phyloP scores from a whole-genome alignment of 2,329 filamentous ascomycete genomes.

The Ophiostoma piceae region DNA sequence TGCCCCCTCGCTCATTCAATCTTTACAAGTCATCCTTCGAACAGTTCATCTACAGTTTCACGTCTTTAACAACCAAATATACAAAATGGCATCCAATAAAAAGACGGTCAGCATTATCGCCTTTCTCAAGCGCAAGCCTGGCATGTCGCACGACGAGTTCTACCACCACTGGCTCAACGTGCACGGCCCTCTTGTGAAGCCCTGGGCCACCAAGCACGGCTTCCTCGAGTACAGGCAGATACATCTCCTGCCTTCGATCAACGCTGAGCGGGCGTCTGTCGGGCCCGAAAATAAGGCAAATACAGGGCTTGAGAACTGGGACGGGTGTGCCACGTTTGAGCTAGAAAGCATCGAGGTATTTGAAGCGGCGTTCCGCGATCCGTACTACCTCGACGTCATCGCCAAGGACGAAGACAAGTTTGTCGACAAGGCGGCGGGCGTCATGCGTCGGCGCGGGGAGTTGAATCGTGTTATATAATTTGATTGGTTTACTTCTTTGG shows the following conservation, averaged over 20 bases:
- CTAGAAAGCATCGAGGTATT: neutral
- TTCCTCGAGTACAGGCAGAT: constrained; percentile 35
- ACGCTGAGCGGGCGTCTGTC: constrained; percentile 30
- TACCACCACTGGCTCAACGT: constrained; percentile 35
- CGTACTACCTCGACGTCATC: constrained; percentile 31
- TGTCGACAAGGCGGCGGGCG: constrained; percentile 32
- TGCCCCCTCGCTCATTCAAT: neutral
- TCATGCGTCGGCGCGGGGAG: constrained; percentile 28
- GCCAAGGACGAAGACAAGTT: constrained; percentile 32
- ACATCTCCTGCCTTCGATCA: constrained; percentile 30
- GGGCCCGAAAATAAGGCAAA: neutral
- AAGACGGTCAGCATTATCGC: neutral
- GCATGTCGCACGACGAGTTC: constrained; percentile 30
- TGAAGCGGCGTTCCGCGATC: neutral
- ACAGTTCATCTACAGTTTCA: too few relatives aligned
- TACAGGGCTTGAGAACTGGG: neutral
- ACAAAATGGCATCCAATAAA: neutral
- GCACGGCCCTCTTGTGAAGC: constrained; percentile 34
- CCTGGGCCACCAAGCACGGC: constrained; percentile 35
- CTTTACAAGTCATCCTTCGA: too few relatives aligned
- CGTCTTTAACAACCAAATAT: neutral
- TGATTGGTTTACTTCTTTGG: neutral
- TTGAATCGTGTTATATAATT: constrained; percentile 20
- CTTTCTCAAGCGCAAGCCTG: neutral
- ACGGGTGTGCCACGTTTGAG: neutral